Base-by-base conservation (phyloP, 495 filamentous ascomycete species). In the Bombardia bombarda region DNA sequence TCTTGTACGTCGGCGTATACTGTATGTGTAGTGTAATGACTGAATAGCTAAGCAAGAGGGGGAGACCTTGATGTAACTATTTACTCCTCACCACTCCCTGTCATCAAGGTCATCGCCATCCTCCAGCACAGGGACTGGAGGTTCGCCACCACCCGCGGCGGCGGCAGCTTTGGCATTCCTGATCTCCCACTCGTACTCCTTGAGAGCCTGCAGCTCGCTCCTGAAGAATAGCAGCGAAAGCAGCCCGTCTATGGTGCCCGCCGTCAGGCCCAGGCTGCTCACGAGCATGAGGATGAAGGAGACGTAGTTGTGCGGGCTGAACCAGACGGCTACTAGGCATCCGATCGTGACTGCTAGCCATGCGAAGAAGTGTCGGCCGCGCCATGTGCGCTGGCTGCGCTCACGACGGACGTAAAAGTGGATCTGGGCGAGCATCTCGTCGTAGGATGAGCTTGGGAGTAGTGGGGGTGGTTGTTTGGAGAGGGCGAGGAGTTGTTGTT, bases 161-260 rank as follows among this genome's bases (percentile, higher is more conserved):
- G 52, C 52, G 9, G 42, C 42, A 7, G 58, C 56, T 35, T 63
- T 78, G 25, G 82, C 82, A 64, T 84, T 92, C 38, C 65, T 63
- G 12, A 98, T 81, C 67, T 98, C 93, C 83, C 88, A 95, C 54
- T 92, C 80, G 65, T 96, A 97, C 66, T 97, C 92, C 52, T 79
- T 83, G n/a, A 98, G 65, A 12, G 86, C 80, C 46, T 87, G 70
- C 45, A 95, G 48, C 66, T 98, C 92, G 50, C 77, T 78, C 10
- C 80, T 79, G 49, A 95, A 80, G 53, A 97, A 97, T 23, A 97
- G 54, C 1, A 88, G 77, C 3, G 87, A 86, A 57, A 96, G 83
- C 23, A 97, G 56, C 0, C 90, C 89, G 62, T 95, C 84, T 14
- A 94, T 46, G 5, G 84, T 73, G 1, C 92, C 93, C 7, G 79